Evolutionary conservation across 2,329 filamentous ascomycete species (phyloP).

Genomic region (Trichoderma koningiopsis): DNA sequence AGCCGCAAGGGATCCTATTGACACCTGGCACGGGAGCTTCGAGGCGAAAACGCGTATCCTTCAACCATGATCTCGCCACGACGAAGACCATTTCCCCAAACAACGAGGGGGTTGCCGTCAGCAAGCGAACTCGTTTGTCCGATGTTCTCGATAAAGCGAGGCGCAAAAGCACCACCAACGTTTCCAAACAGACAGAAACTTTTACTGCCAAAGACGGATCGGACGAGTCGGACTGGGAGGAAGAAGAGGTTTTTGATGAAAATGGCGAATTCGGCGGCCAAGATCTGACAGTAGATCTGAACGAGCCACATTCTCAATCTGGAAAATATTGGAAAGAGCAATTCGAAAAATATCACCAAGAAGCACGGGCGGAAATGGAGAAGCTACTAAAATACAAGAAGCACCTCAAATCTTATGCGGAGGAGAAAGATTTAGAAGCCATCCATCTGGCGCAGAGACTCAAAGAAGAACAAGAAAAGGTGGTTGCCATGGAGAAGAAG

Average conservation of each 20-base stretch:
- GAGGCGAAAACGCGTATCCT: constrained; percentile 66
- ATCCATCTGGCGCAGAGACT: constrained; percentile 66
- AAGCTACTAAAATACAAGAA: constrained; percentile 80
- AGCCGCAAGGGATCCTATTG: constrained; percentile 61
- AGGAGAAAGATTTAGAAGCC: constrained; percentile 74
- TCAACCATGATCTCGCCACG: constrained; percentile 54
- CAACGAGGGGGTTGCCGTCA: constrained; percentile 19
- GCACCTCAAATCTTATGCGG: constrained; percentile 75
- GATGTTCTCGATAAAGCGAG: constrained; percentile 50
- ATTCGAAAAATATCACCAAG: constrained; percentile 72
- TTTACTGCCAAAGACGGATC: constrained; percentile 31
- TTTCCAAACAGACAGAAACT: constrained; percentile 25
- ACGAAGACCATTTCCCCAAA: constrained; percentile 31
- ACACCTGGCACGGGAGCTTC: constrained; percentile 65
- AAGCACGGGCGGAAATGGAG: constrained; percentile 72
- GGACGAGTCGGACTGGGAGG: constrained; percentile 58
- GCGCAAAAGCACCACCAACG: constrained; percentile 36
- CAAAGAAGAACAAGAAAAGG: constrained; percentile 67
- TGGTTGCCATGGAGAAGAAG: constrained; percentile 63
- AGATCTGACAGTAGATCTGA: constrained; percentile 70
- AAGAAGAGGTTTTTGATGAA: constrained; percentile 57
- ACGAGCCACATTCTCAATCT: constrained; percentile 73
- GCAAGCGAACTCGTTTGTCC: constrained; percentile 48
- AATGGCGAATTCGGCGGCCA: constrained; percentile 44
- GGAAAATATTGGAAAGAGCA: constrained; percentile 80